Conservation (phyloP, 768 basidiomycete genomes). For the Termitomyces sp. region DNA sequence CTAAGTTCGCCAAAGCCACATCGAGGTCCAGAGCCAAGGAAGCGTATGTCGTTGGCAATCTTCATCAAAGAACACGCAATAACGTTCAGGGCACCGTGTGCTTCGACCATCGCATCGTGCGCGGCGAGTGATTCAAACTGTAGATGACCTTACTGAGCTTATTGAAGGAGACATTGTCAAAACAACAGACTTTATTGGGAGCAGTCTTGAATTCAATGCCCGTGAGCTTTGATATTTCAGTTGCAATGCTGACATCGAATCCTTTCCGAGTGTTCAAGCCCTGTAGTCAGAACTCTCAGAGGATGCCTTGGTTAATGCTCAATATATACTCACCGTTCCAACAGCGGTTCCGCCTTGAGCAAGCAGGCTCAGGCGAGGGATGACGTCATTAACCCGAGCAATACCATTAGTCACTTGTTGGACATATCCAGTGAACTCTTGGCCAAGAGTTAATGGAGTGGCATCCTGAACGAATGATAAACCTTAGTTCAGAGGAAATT, state of each 20-base stretch:
- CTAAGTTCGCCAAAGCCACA: conserved; percentile 95
- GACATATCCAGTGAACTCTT: conserved; percentile 98
- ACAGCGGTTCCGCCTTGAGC: conserved; percentile 99
- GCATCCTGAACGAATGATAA: conserved; percentile 63
- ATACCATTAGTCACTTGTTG: conserved; percentile 92
- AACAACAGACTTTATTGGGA: conserved; percentile 80
- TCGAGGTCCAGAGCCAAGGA: conserved; percentile 94
- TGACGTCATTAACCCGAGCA: conserved; percentile 71
- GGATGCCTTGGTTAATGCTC: neutral
- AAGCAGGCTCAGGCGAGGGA: conserved; percentile 84
- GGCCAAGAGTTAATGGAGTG: conserved; percentile 94
- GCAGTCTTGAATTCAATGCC: conserved; percentile 93
- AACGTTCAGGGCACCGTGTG: conserved; percentile 94
- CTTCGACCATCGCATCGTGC: conserved; percentile 98
- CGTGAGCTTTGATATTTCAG: conserved; percentile 87
- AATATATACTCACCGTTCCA: conserved; percentile 70
- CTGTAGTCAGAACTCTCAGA: conserved; percentile 36
- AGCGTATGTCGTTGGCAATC: conserved; percentile 98
- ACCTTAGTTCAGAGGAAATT: neutral
- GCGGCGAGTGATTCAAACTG: conserved; percentile 97
- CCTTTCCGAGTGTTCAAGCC: conserved; percentile 96
- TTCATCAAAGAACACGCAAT: conserved; percentile 98
- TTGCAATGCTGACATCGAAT: conserved; percentile 92
- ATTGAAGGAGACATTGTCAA: neutral
- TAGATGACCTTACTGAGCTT: conserved; percentile 3